Evolutionary conservation across 2,329 filamentous ascomycete species (phyloP).

Genomic region (Phyllosticta citrichinensis): DNA sequence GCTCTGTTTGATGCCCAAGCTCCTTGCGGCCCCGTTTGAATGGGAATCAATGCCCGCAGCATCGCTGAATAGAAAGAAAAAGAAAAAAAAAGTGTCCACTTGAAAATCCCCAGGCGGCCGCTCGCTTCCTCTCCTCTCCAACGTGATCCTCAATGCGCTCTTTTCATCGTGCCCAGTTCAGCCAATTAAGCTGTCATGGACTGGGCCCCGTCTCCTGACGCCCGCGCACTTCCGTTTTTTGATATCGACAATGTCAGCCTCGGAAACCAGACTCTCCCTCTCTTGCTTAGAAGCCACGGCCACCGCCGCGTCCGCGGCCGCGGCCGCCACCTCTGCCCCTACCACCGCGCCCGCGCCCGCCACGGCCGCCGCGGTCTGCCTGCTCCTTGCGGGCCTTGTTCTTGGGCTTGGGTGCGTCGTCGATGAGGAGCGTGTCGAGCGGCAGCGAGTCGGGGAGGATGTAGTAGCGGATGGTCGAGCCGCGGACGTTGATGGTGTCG

Average conservation of each 20-base stretch:
- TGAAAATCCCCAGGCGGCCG: no score
- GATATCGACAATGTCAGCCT: background rate
- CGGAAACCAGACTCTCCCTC: background rate
- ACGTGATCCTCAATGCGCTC: no score
- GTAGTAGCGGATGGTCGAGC: conserved; percentile 90
- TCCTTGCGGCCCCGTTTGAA: background rate
- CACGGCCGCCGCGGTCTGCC: conserved; percentile 41
- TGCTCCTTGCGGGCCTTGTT: conserved; percentile 97
- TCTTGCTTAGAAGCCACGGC: conserved; percentile 6
- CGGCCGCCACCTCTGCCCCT: conserved; percentile 35
- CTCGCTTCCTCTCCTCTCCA: no score
- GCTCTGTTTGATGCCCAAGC: background rate
- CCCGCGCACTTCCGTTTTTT: background rate
- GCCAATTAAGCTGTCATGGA: no score
- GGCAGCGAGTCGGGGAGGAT: conserved; percentile 94
- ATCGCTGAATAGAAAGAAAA: no score
- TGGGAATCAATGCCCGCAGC: no score
- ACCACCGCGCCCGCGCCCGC: conserved; percentile 35
- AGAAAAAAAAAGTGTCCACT: no score
- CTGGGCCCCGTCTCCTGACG: no score
- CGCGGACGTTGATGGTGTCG: conserved; percentile 93
- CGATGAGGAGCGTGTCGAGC: conserved; percentile 87
- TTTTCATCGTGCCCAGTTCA: no score
- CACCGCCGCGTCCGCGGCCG: conserved; percentile 38
- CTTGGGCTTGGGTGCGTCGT: conserved; percentile 96